phyloP scores from a whole-genome alignment of 2,329 filamentous ascomycete genomes.

The Rugonectria rugulosa region DNA sequence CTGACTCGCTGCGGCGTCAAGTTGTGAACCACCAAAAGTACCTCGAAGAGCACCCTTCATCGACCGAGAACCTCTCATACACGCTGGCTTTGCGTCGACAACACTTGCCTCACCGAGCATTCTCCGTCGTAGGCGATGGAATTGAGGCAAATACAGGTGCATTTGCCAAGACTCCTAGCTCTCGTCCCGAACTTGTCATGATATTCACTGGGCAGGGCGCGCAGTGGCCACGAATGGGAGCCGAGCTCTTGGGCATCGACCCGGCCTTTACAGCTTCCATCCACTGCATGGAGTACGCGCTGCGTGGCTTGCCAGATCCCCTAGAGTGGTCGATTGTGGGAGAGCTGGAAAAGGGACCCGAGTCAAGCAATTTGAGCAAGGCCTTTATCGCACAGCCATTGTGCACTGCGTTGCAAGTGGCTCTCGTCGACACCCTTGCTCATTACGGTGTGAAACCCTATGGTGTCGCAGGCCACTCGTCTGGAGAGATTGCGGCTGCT shows the following conservation, averaged over 20 bases:
- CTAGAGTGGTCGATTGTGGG: constrained; percentile 30
- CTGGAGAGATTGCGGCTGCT: constrained; percentile 54
- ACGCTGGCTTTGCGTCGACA: constrained; percentile 42
- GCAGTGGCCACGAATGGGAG: constrained; percentile 44
- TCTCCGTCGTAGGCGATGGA: constrained; percentile 9
- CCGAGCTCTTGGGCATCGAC: constrained; percentile 27
- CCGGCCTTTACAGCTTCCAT: constrained; percentile 15
- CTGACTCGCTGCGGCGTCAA: constrained; percentile 5
- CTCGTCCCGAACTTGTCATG: constrained; percentile 18
- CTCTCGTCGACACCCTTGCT: constrained; percentile 48
- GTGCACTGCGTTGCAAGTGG: constrained; percentile 54
- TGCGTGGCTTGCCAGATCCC: constrained; percentile 1
- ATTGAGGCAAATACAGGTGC: background rate
- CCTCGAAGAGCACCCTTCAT: constrained; percentile 15
- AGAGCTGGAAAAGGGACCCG: constrained; percentile 27
- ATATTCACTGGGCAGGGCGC: constrained; percentile 48
- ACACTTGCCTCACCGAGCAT: constrained; percentile 36
- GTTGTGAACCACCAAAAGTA: constrained; percentile 33
- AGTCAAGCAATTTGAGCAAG: constrained; percentile 38
- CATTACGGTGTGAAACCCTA: constrained; percentile 41
- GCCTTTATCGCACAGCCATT: constrained; percentile 47
- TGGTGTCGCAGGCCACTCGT: constrained; percentile 52
- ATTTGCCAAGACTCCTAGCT: background rate
- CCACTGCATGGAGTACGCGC: constrained; percentile 4
- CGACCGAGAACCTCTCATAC: constrained; percentile 34